These are phyloP conservation scores for Ananas comosus DNA, from an alignment of 176 grass and related monocot species.

Conservation along the genomic window DNA sequence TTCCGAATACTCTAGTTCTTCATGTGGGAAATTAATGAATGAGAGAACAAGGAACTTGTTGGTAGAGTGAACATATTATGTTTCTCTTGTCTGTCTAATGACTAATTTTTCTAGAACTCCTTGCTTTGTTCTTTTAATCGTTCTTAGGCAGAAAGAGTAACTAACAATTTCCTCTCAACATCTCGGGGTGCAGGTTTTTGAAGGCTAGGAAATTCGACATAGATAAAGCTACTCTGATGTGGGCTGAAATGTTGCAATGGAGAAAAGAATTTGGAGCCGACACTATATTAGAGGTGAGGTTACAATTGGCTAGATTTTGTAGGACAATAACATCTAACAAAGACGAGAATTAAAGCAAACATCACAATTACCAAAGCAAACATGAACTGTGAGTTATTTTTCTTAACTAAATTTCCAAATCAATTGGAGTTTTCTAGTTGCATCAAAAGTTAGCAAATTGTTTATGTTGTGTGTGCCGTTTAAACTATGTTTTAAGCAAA, in stretches of 20 bases:
- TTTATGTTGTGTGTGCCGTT: not conserved
- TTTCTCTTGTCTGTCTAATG: not conserved
- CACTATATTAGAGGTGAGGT: conserved; percentile 66
- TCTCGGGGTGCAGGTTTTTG: conserved; percentile 46
- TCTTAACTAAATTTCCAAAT: not conserved
- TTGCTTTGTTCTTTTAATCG: not conserved
- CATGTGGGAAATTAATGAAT: too few relatives aligned
- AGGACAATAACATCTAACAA: not conserved
- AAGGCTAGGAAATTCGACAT: conserved; percentile 81
- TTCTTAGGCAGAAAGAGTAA: not conserved
- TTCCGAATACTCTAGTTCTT: too few relatives aligned
- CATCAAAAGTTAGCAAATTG: not conserved
- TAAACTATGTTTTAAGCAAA: too few relatives aligned
- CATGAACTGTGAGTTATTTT: too few relatives aligned
- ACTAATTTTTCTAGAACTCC: not conserved
- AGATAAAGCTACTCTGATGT: conserved; percentile 71
- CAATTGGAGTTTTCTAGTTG: not conserved
- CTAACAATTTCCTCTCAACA: not conserved
- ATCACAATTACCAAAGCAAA: not conserved
- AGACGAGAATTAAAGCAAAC: not conserved
- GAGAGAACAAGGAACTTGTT: not conserved
- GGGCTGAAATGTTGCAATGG: conserved; percentile 82
- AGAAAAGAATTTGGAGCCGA: conserved; percentile 65
- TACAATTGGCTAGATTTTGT: not conserved
- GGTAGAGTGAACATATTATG: not conserved